Conservation (phyloP, 352 stramenopile genomes). For the Phytophthora chlamydospora region DNA sequence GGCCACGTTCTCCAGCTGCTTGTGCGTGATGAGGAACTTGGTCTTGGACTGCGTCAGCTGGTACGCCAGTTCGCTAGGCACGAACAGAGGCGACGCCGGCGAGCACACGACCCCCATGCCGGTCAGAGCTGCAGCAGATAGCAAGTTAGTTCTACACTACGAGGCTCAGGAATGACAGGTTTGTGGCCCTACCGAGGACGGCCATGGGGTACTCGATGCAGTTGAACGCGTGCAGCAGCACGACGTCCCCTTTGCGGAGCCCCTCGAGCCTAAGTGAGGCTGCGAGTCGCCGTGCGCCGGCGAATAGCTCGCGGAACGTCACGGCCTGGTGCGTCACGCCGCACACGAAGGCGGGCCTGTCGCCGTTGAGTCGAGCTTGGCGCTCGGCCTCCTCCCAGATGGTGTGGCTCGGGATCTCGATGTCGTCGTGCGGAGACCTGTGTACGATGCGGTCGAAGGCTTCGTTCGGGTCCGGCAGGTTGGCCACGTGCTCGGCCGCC, state of each 20-base stretch:
- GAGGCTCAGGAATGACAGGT: too few relatives aligned
- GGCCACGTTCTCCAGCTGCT: conserved; percentile 37
- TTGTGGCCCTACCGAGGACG: conserved; percentile 45
- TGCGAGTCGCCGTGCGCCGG: conserved; percentile 36
- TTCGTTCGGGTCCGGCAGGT: conserved; percentile 13
- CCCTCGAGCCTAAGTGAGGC: conserved; percentile 46
- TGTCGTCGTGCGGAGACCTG: conserved; percentile 43
- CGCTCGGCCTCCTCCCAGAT: conserved; percentile 53
- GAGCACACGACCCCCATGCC: conserved; percentile 53
- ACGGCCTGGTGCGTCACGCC: conserved; percentile 47
- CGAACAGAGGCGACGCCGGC: conserved; percentile 51
- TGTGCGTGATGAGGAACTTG: conserved; percentile 49
- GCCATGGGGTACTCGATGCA: conserved; percentile 68
- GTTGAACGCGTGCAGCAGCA: conserved; percentile 65
- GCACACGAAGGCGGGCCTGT: conserved; percentile 51
- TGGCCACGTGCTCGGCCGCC: conserved; percentile 17
- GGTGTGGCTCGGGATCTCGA: conserved; percentile 44
- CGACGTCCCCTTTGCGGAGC: conserved; percentile 51
- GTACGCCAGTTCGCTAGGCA: conserved; percentile 40
- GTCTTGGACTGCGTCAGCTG: conserved; percentile 50
- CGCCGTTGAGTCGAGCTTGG: conserved; percentile 34
- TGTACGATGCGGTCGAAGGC: conserved; percentile 44
- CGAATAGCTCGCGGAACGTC: conserved; percentile 48
- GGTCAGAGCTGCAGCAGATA: conserved; percentile 38
- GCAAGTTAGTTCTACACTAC: neutral